Base-by-base conservation (phyloP, 352 stramenopile genomes). In the Globisporangium ultimum region DNA sequence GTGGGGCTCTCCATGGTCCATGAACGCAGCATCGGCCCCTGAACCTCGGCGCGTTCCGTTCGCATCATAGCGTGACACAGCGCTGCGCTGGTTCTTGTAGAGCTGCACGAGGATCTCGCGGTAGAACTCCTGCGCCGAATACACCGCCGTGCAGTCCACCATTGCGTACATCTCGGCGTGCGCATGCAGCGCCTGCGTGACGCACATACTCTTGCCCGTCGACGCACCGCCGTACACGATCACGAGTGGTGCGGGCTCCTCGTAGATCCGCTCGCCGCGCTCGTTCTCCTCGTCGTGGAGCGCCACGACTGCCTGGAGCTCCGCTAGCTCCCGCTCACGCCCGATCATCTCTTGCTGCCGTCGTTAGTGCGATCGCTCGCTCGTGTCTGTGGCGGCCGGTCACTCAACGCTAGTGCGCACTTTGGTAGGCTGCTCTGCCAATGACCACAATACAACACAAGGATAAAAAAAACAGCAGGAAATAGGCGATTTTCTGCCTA, bases 211-310 rank as follows among this genome's bases (percentile, higher is more conserved):
- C 62, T 94, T 94, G 50, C 84, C 84, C n/a, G 80, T 87, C 12
- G 82, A 91, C 24, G 84, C 80, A 36, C 76, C 79, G 20, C 84
- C 84, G 58, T 90, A 89, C 1, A 92, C 69, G 4, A 94, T 67
- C 24, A 89, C 64, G 3, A 93, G 74, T 36, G 84, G 71, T n/a
- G 70, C 57, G 46, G 79, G 71, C 54, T 72, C 65, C 66, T 89
- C 78, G 11, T 41, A 20, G 53, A 76, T 41, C 41, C 56, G 56
- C 12, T 63, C n/a, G 24, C n/a, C 34, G 1, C 43, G 24, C 3
- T 50, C 34, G 28, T 63, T 63, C 22, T 24, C n/a, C 0, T 62
- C 14, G n/a, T 36, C 24, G 24, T 76, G 58, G 28, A 89, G 71
- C 36, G 75, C 80, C 40, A 74, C 60, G 38, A 81, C 70, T 2